These are phyloP conservation scores for Alternaria sp. DNA, from an alignment of 2,329 filamentous ascomycete species.

Conservation along the genomic window DNA sequence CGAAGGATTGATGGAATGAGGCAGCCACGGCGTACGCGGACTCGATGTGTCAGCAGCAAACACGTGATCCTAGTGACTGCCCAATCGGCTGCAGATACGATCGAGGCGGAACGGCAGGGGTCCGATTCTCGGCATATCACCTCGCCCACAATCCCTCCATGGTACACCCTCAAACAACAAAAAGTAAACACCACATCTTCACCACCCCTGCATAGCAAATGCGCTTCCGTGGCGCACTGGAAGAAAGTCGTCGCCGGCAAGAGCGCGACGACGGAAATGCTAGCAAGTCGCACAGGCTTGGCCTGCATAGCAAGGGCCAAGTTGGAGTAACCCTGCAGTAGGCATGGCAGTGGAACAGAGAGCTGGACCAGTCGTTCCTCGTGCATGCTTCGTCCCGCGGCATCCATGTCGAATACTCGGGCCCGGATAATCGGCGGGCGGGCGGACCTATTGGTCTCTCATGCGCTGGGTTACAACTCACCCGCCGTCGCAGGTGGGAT, in stretches of 20 bases:
- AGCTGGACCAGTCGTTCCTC: conserved; percentile 16
- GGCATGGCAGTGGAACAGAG: conserved; percentile 9
- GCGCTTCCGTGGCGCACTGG: neutral
- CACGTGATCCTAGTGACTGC: neutral
- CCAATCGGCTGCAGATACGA: neutral
- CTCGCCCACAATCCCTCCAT: neutral
- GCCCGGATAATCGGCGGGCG: conserved; percentile 4
- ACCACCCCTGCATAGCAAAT: neutral
- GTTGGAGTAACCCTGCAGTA: conserved; percentile 4
- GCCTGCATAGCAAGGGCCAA: neutral
- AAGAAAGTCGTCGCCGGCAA: neutral
- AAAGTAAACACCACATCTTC: neutral
- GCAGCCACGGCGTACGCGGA: neutral
- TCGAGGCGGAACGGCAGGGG: neutral
- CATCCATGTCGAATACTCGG: conserved; percentile 14
- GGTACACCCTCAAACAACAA: neutral
- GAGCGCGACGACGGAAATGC: neutral
- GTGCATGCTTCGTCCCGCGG: conserved; percentile 17
- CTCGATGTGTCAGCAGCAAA: neutral
- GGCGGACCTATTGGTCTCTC: conserved; percentile 7
- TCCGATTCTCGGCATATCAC: neutral
- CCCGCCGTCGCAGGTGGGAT: conserved; percentile 1
- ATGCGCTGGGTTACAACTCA: conserved; percentile 16
- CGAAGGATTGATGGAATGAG: neutral
- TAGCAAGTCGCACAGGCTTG: neutral